Percentiles rank a stretch among this genome's conserved stretches.
Evolutionary conservation across 345 rosid species (phyloP).

Genomic region (Eucalyptus tenuipes): DNA sequence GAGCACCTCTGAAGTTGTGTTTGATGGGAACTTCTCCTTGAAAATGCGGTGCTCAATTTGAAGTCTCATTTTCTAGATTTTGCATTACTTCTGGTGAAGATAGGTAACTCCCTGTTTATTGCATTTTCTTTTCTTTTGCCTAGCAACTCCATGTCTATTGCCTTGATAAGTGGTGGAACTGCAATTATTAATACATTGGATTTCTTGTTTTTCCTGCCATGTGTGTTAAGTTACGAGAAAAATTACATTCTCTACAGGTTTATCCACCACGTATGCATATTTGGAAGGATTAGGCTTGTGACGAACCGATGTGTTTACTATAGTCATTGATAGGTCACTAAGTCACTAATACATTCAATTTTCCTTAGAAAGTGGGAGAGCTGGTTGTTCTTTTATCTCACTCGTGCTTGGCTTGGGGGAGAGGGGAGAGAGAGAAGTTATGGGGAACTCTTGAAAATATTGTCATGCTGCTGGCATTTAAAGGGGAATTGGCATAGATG

Average conservation of each 20-base stretch:
- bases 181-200: not conserved
- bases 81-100: not conserved
- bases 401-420: not conserved
- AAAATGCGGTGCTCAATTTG: not conserved
- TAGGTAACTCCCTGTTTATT: not conserved
- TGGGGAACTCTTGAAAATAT: not conserved
- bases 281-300: not conserved
- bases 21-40: not conserved
- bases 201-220: not conserved
- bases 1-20: constrained; percentile 44
- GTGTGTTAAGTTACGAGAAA: not conserved
- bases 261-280: not conserved
- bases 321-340: not conserved
- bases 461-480: not conserved
- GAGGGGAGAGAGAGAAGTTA: not conserved
- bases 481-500: not conserved
- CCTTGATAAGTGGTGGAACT: not conserved
- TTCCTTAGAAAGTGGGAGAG: not conserved
- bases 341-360: not conserved
- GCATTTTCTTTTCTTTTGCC: not conserved
- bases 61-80: not conserved
- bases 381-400: not conserved
- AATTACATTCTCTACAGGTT: not conserved
- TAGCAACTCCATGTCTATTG: not conserved
- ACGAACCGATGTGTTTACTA: not conserved